Evolutionary conservation across 805 yeast species (phyloP), one percentile per base, ranked within the genome.

Genomic region (Candida nemodendra): DNA sequence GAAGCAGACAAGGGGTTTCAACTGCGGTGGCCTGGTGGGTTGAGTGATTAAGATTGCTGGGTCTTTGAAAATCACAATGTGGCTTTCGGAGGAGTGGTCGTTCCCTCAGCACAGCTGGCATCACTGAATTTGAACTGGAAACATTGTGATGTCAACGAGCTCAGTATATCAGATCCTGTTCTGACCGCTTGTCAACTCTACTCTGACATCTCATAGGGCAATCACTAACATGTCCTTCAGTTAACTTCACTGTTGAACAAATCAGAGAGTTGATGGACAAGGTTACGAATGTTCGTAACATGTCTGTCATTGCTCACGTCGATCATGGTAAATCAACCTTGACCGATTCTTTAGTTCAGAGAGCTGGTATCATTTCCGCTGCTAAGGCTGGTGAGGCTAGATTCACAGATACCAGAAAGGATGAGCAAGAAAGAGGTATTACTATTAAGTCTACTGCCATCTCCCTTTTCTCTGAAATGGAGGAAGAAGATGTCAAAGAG

Each of bases 231-330:
- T n/a, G n/a, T n/a, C 16, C 4, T 34, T 5, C 47, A 68, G 75
- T 70, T 69, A 69, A 69, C 65, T 76, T 76, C 78, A 76, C 81
- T 66, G 78, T 75, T 70, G 81, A 76, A 75, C 97, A 93, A 79
- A 91, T 93, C 84, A 95, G 99, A 79, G 89, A 75, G 68, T 83
- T 91, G 76, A 91, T 91, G 99, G 98, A 93, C 95, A 84, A 84
- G 77, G 96, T 90, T 80, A 84, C 97, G 75, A 91, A 91, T 71
- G 97, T 93, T 68, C 96, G 99, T 81, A 93, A 93, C 95, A 93
- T 91, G 95, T 91, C 98, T 75, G 99, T 91, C 74, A 93, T 93
- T 84, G 99, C 99, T 67, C 99, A 91, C 81, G 98, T 91, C 85
- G 99, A 91, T 82, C 99, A 93, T 81, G 99, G 99, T 79, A 91